Evolutionary conservation across 805 yeast species (phyloP), one percentile per base, ranked within the genome.

Genomic region (Saturnispora besseyi): DNA sequence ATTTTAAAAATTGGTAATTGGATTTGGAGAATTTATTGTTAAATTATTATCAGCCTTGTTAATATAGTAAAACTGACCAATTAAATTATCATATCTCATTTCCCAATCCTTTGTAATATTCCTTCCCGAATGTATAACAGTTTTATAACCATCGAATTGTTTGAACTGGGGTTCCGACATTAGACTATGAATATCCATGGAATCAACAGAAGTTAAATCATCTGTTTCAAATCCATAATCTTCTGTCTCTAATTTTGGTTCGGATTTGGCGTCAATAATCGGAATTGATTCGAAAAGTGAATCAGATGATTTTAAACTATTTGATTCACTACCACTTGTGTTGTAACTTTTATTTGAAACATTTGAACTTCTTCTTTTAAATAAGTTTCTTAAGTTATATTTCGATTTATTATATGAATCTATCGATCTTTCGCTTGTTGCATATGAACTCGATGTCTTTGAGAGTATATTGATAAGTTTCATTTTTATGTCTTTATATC

Each of bases 1-100:
- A 12, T 22, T 24, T 38, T 31, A 24, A 38, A 41, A 24, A 41
- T 34, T 42, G 13, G 28, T 31, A n/a, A 74, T 77, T 58, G 74
- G 78, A 44, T 68, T 59, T 2, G 78, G 77, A 41, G 67, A 68
- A 57, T 74, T 77, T 53, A 73, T 71, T 46, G 72, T 69, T 12
- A 73, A 62, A 3, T 64, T 54, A 42, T 64, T 66, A 11, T 67
- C 66, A 15, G 51, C 45, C 24, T 56, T 53, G 51, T 74, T 71
- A 15, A 72, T 54, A 52, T 71, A 74, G 56, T 71, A 73, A 53
- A 67, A 65, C 55, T 70, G 71, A 37, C 70, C 63, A 36, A 74
- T 59, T 4, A 56, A 57, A 1, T 69, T 62, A 54, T 74, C 77
- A 50, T 54, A 67, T 38, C 68, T 51, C 29, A 67, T 58, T 43